Evolutionary conservation across 345 rosid species (phyloP).

Genomic region (Luvunga scandens): DNA sequence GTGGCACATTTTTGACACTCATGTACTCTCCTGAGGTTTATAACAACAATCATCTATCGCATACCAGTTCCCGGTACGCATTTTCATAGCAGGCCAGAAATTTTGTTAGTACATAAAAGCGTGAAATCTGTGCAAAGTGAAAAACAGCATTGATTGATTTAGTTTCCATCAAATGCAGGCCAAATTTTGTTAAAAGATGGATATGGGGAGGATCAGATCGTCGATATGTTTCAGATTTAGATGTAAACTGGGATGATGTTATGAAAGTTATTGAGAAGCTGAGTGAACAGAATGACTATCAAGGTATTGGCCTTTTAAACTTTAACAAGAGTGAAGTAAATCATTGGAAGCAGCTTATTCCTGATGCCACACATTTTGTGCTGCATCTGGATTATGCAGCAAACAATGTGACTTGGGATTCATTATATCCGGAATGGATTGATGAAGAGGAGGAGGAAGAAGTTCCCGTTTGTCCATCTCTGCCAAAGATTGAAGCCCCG

Average conservation of each 20-base stretch:
- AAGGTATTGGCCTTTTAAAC: constrained; percentile 74
- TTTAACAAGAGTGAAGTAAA: constrained; percentile 58
- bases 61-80: constrained; percentile 34
- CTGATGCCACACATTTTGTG: constrained; percentile 41
- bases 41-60: constrained; percentile 33
- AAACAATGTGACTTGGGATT: constrained; percentile 69
- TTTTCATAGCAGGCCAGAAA: not conserved
- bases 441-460: constrained; percentile 94
- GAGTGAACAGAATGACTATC: constrained; percentile 36
- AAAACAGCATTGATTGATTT: not conserved
- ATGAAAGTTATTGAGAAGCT: constrained; percentile 44
- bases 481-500: constrained; percentile 65
- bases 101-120: not conserved
- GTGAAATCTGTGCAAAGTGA: not conserved
- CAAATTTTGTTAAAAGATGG: constrained; percentile 55
- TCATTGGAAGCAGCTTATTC: constrained; percentile 58
- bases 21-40: constrained; percentile 54
- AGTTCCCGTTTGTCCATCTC: constrained; percentile 67
- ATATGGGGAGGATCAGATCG: constrained; percentile 59
- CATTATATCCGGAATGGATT: constrained; percentile 92
- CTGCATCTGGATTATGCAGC: constrained; percentile 48
- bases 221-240: constrained; percentile 55
- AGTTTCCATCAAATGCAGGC: constrained; percentile 21
- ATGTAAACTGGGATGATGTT: constrained; percentile 70
- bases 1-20: constrained; percentile 54